phyloP scores from a whole-genome alignment of 345 rosid species.

The Salix viminalis region DNA sequence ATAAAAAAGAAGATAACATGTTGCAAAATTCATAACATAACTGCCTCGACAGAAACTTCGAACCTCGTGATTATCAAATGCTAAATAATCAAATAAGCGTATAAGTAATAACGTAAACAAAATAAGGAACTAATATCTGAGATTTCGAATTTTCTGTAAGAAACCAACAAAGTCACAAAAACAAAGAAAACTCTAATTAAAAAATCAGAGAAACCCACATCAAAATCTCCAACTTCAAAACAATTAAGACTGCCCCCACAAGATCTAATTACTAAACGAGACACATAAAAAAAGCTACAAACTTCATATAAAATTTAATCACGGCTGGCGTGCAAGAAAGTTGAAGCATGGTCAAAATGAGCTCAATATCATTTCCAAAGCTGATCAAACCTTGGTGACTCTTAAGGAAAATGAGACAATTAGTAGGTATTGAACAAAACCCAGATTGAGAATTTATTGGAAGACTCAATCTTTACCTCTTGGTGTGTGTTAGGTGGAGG shows the following conservation, averaged over 20 bases:
- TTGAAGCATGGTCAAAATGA: background rate
- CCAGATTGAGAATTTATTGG: conserved; percentile 5
- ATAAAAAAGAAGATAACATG: background rate
- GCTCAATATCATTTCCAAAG: background rate
- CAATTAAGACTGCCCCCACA: background rate
- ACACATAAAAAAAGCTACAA: background rate
- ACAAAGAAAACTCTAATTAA: background rate
- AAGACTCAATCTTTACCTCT: conserved; percentile 13
- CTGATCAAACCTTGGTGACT: background rate
- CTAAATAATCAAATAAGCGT: background rate
- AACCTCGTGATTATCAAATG: background rate
- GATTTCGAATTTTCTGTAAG: background rate
- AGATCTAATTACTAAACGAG: background rate
- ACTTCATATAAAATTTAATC: background rate
- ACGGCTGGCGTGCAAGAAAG: background rate
- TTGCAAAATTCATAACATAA: background rate
- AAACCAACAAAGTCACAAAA: background rate
- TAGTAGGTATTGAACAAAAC: background rate
- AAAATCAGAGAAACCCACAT: background rate
- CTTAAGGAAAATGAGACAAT: background rate
- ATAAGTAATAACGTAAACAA: background rate
- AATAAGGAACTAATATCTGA: background rate
- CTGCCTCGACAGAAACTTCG: background rate
- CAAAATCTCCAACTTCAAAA: background rate
- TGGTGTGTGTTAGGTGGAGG: background rate